Conservation (phyloP, 2,329 filamentous ascomycete genomes). For the Microsporum ferrugineum region DNA sequence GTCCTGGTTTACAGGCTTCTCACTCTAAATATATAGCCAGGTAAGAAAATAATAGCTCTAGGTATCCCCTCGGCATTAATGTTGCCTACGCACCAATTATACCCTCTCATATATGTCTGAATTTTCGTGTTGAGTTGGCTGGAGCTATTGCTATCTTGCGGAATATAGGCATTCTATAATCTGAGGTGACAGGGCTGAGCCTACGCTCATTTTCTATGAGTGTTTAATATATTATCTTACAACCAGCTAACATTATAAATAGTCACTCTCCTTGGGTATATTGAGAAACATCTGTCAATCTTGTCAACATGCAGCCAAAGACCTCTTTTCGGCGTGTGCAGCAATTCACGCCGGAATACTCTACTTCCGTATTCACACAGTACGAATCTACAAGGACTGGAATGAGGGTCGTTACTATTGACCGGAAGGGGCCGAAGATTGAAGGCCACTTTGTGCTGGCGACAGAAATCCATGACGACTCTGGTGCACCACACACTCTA, state of each 20-base stretch:
- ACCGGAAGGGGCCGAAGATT: slow-evolving; percentile 88
- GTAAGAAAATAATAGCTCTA: neutral
- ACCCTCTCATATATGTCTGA: neutral
- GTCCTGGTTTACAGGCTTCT: neutral
- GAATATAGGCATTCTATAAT: neutral
- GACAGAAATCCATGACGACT: slow-evolving; percentile 96
- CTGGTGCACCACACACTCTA: slow-evolving; percentile 78
- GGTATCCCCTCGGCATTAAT: neutral
- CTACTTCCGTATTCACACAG: slow-evolving; percentile 75
- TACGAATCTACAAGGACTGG: slow-evolving; percentile 93
- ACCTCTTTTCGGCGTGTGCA: slow-evolving; percentile 69
- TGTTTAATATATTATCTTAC: neutral
- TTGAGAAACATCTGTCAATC: neutral
- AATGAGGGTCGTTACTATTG: slow-evolving; percentile 85
- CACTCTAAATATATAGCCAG: neutral
- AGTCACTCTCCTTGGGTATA: neutral
- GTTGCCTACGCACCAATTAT: neutral
- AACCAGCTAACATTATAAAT: neutral
- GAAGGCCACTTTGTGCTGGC: slow-evolving; percentile 90
- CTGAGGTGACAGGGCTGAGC: neutral
- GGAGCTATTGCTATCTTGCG: neutral
- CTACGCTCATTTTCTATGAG: neutral
- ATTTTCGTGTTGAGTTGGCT: neutral
- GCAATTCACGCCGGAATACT: slow-evolving; percentile 80
- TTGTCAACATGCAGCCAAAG: neutral